These are phyloP conservation scores for Camelina sativa DNA, from an alignment of 345 rosid species.

Conservation along the genomic window DNA sequence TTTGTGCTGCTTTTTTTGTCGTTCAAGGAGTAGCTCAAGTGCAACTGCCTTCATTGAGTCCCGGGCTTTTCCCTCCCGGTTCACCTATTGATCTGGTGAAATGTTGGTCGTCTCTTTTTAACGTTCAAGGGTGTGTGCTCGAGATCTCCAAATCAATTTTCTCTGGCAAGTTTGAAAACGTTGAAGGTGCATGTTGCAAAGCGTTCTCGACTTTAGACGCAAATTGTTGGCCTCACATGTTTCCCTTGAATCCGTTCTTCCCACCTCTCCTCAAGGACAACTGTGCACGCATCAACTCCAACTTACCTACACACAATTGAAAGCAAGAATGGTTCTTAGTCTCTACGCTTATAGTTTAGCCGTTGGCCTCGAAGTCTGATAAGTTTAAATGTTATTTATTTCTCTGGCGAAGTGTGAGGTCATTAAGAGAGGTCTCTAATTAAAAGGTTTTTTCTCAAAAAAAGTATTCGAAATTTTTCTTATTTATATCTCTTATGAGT, in stretches of 20 bases:
- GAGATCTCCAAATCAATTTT: slow-evolving; percentile 25
- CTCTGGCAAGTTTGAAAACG: not conserved
- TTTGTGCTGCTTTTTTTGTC: slow-evolving; percentile 1
- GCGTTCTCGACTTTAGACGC: not conserved
- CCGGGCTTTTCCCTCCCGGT: not conserved
- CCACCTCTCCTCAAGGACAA: slow-evolving; percentile 14
- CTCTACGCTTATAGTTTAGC: not conserved
- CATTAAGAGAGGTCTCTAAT: not conserved
- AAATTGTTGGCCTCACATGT: slow-evolving; percentile 31
- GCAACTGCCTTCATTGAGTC: not conserved
- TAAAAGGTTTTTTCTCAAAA: not conserved
- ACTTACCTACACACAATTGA: not conserved
- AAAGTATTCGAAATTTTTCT: not conserved
- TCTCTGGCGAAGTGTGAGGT: not conserved
- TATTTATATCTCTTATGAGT: not conserved
- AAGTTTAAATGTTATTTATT: too few species aligned
- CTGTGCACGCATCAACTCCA: not conserved
- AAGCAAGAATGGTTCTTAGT: too few species aligned
- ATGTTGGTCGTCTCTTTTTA: slow-evolving; percentile 21
- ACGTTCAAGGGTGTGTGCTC: slow-evolving; percentile 18
- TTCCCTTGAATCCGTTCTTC: slow-evolving; percentile 10
- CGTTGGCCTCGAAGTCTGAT: not conserved
- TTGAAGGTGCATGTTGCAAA: slow-evolving; percentile 23
- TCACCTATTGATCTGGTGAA: slow-evolving; percentile 1
- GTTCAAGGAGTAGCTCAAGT: slow-evolving; percentile 14